Evolutionary conservation across 345 rosid species (phyloP).

Genomic region (Populus nigra): DNA sequence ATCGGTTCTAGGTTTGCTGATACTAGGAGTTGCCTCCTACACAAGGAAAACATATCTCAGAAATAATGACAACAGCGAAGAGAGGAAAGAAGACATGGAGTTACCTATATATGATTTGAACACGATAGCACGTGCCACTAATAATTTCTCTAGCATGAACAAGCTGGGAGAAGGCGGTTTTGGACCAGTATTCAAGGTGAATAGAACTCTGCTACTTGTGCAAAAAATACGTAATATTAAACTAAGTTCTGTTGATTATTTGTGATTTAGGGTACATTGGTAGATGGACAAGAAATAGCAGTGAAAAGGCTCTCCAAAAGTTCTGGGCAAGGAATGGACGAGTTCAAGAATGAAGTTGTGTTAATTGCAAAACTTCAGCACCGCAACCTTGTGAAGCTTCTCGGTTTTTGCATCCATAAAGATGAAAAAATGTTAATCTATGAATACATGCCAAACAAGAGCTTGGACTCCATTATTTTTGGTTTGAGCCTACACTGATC

Average conservation of each 20-base stretch:
- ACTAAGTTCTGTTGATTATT: no score
- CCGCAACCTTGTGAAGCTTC: slow-evolving; percentile 1
- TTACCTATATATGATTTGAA: not conserved
- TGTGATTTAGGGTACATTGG: slow-evolving; percentile 27
- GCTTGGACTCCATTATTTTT: slow-evolving; percentile 34
- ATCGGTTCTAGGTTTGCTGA: not conserved
- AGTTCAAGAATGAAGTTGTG: slow-evolving; percentile 4
- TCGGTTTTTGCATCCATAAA: not conserved
- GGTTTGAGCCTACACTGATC: slow-evolving; percentile 10
- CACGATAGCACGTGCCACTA: slow-evolving; percentile 1
- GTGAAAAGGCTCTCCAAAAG: slow-evolving; percentile 44
- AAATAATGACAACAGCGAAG: not conserved
- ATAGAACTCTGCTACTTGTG: not conserved
- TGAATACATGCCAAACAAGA: slow-evolving; percentile 28
- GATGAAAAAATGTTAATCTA: slow-evolving; percentile 1
- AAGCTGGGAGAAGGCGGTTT: slow-evolving; percentile 37
- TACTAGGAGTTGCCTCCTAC: not conserved
- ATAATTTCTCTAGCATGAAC: slow-evolving; percentile 13
- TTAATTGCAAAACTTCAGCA: slow-evolving; percentile 8
- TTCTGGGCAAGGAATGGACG: slow-evolving; percentile 41
- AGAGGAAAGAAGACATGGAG: not conserved
- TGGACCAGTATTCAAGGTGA: slow-evolving; percentile 24
- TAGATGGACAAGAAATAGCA: slow-evolving; percentile 45
- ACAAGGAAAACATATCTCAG: not conserved
- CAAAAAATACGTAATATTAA: no score